Percentiles rank a stretch among this genome's conserved stretches.
phyloP scores from a whole-genome alignment of 2,329 filamentous ascomycete genomes.

The Monosporascus sp. region DNA sequence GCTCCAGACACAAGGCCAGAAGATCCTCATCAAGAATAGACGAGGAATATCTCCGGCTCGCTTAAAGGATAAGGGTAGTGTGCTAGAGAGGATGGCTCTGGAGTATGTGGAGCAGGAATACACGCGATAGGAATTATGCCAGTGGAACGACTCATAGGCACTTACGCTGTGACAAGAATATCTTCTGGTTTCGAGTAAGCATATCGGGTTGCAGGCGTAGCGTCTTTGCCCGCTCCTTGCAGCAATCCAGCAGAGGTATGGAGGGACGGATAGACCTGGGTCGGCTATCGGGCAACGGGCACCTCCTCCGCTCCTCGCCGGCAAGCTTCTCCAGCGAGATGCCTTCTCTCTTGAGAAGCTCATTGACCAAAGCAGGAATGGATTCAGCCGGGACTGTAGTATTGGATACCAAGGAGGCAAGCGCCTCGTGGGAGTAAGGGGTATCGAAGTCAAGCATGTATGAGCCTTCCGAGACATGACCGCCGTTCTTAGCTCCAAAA shows the following conservation, averaged over 20 bases:
- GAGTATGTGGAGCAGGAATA: no score
- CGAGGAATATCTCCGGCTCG: no score
- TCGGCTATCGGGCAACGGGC: conserved; percentile 3
- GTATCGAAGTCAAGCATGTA: background rate
- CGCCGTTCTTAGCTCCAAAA: conserved; percentile 22
- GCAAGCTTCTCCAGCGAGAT: background rate
- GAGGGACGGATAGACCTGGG: background rate
- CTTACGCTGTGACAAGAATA: conserved; percentile 58
- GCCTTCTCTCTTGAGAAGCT: background rate
- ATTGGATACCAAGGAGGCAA: conserved; percentile 5
- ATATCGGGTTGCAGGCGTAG: conserved; percentile 44
- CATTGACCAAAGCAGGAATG: background rate
- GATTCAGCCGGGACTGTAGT: background rate
- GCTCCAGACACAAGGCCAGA: no score
- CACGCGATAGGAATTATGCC: no score
- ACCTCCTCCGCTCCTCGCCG: conserved; percentile 1
- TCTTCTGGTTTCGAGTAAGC: conserved; percentile 59
- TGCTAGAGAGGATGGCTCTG: no score
- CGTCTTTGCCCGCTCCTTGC: conserved; percentile 18
- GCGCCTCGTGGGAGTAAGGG: conserved; percentile 3
- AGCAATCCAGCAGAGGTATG: background rate
- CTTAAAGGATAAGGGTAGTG: no score
- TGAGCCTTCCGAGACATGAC: background rate
- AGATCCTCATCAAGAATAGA: no score
- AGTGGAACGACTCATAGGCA: background rate